Evolutionary conservation across 2,329 filamentous ascomycete genomes (phyloP).

Genomic region (Diaporthe batatas): DNA sequence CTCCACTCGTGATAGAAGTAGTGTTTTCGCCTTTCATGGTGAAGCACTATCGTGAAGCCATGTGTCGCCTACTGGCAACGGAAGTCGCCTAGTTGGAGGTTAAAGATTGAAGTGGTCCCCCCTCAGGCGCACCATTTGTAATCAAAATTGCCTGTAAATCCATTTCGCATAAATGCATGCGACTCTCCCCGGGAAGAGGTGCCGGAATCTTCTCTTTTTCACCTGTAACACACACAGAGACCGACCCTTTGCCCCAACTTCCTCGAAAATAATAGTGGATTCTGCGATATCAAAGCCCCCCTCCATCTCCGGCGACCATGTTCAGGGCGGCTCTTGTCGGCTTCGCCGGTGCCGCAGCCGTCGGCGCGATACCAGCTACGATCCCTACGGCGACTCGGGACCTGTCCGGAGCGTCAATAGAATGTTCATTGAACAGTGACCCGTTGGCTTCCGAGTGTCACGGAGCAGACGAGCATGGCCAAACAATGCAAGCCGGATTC

Average conservation of each 20-base stretch:
- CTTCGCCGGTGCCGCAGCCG: background rate
- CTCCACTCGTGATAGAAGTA: too few relatives aligned
- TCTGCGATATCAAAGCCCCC: too few relatives aligned
- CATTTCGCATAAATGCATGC: background rate
- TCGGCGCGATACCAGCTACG: background rate
- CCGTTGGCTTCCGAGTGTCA: background rate
- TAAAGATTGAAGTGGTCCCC: background rate
- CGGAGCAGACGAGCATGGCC: background rate
- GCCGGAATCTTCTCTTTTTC: too few relatives aligned
- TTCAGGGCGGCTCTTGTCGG: background rate
- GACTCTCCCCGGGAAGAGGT: too few relatives aligned
- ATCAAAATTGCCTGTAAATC: background rate
- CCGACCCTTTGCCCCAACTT: too few relatives aligned
- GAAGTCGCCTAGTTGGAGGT: background rate
- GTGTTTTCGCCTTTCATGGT: too few relatives aligned
- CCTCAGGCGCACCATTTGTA: background rate
- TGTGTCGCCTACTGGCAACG: background rate
- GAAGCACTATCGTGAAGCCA: background rate
- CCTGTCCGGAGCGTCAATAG: background rate
- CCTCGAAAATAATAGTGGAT: background rate
- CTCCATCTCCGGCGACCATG: background rate
- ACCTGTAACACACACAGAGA: too few relatives aligned
- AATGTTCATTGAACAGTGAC: background rate
- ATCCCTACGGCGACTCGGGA: background rate
- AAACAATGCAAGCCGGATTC: too few relatives aligned